A percentile compares a stretch with the other conserved stretches of the same genome.
These are phyloP conservation scores for Plasmodium gaboni DNA, from an alignment of 169 alveolate genomes.

Conservation along the genomic window DNA sequence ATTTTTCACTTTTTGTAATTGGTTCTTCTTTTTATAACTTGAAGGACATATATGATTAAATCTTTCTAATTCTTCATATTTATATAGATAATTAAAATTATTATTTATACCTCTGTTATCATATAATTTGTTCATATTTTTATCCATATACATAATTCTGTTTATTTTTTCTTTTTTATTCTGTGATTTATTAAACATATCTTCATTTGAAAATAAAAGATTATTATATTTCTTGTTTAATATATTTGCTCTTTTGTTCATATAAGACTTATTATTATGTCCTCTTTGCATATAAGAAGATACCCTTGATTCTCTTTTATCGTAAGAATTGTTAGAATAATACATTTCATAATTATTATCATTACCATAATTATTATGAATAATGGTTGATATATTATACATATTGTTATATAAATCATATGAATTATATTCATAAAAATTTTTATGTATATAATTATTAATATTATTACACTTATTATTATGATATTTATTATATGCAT, in stretches of 20 bases:
- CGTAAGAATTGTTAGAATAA: background rate
- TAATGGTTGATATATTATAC: too few relatives aligned
- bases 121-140: background rate
- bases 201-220: background rate
- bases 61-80: background rate
- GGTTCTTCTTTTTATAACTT: background rate
- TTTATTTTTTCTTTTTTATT: too few relatives aligned
- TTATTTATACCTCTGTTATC: background rate
- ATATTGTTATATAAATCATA: too few relatives aligned
- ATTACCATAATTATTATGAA: background rate
- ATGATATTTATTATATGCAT: too few relatives aligned
- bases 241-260: background rate
- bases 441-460: too few relatives aligned
- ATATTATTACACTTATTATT: too few relatives aligned
- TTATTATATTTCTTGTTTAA: too few relatives aligned
- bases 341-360: background rate
- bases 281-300: too few relatives aligned
- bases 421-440: too few relatives aligned
- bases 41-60: background rate
- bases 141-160: background rate
- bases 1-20: constrained; percentile 10
- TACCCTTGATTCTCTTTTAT: background rate
- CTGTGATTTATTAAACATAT: background rate
- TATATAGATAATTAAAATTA: too few relatives aligned
- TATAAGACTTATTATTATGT: background rate